Evolutionary conservation across 202 grass and related monocot species (phyloP).

Genomic region (Zizania palustris): DNA sequence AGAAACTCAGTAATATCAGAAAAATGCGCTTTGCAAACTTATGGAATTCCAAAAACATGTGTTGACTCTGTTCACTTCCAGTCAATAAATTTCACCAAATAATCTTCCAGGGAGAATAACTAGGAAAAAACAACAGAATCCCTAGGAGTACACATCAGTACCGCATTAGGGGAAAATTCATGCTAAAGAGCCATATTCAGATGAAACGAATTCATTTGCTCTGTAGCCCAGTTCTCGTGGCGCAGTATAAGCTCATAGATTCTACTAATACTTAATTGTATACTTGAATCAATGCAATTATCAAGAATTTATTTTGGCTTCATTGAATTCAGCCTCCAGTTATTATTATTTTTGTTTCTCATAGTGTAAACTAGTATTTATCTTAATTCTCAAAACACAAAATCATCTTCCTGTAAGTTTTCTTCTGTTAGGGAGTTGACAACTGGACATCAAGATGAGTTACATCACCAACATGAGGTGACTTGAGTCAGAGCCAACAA

Average conservation of each 20-base stretch:
- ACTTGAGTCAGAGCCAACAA: not conserved
- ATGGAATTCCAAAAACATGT: slow-evolving; percentile 1
- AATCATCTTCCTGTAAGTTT: not conserved
- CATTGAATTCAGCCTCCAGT: not conserved
- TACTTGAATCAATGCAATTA: not conserved
- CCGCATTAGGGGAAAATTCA: not conserved
- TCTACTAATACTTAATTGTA: not conserved
- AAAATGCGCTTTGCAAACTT: slow-evolving; percentile 15
- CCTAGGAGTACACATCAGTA: slow-evolving; percentile 2
- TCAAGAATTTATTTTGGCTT: slow-evolving; percentile 3
- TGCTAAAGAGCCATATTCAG: slow-evolving; percentile 13
- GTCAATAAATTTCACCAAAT: slow-evolving; percentile 7
- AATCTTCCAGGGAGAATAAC: not conserved
- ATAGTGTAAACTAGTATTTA: slow-evolving; percentile 4
- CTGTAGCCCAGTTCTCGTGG: not conserved
- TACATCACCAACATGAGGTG: not conserved
- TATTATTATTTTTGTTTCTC: slow-evolving; percentile 3
- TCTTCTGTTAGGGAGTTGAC: not conserved
- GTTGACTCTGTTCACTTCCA: slow-evolving; percentile 1
- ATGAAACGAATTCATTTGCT: slow-evolving; percentile 31
- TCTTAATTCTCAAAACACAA: slow-evolving; percentile 1
- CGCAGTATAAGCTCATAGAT: not conserved
- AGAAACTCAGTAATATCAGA: not conserved
- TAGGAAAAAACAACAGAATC: slow-evolving; percentile 6
- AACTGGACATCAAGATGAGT: slow-evolving; percentile 9